phyloP scores from a whole-genome alignment of 306 rosid species.

The Quercus agrifolia region DNA sequence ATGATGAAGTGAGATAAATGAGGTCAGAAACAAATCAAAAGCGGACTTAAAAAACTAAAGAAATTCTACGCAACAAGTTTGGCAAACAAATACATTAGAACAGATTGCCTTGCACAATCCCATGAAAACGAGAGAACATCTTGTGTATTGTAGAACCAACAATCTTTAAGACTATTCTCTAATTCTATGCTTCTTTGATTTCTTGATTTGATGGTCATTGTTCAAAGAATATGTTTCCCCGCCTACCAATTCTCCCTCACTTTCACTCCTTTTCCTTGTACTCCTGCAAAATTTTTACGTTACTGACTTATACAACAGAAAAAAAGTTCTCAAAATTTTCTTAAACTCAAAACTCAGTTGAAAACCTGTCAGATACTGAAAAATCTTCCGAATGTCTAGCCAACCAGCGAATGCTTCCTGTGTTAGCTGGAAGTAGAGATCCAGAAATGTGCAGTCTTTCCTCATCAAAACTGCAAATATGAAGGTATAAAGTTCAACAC shows the following conservation, averaged over 20 bases:
- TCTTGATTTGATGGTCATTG: slow-evolving; percentile 26
- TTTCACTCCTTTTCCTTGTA: slow-evolving; percentile 43
- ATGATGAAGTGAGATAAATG: neutral
- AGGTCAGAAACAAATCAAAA: neutral
- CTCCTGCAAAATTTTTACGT: slow-evolving; percentile 28
- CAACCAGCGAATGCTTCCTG: slow-evolving; percentile 79
- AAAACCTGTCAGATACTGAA: slow-evolving; percentile 44
- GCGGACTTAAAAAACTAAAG: neutral
- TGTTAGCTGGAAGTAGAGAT: slow-evolving; percentile 58
- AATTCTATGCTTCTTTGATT: slow-evolving; percentile 39
- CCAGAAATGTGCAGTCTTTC: slow-evolving; percentile 67
- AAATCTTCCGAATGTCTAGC: slow-evolving; percentile 42
- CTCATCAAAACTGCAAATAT: slow-evolving; percentile 70
- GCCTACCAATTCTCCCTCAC: slow-evolving; percentile 28
- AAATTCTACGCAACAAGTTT: neutral
- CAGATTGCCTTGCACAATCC: neutral
- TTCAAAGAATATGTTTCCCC: slow-evolving; percentile 22
- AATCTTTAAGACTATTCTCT: slow-evolving; percentile 31
- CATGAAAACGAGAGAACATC: neutral
- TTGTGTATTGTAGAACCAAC: neutral
- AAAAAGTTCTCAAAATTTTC: neutral
- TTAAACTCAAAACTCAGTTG: slow-evolving; percentile 2
- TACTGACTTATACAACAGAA: neutral
- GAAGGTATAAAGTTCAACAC: neutral
- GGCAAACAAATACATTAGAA: slow-evolving; percentile 25